Percentiles rank a stretch among this genome's conserved stretches.
Evolutionary conservation across 2,329 filamentous ascomycete species (phyloP).

Genomic region (Ceratocystis colombiana): DNA sequence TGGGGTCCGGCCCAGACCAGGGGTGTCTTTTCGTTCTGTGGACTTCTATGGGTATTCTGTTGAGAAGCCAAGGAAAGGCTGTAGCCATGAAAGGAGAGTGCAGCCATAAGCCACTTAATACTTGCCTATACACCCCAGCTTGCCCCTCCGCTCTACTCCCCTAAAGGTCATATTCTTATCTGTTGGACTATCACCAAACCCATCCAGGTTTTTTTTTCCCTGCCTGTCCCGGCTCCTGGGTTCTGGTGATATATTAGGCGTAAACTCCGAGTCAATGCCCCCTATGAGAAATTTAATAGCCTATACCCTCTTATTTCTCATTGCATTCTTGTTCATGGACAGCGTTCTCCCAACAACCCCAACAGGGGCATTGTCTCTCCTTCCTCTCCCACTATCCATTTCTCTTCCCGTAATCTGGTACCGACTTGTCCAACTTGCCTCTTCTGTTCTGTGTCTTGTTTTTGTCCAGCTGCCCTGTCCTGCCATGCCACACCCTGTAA

Average conservation of each 20-base stretch:
- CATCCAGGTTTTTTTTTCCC: background rate
- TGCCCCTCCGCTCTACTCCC: too few species aligned
- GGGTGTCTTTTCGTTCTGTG: background rate
- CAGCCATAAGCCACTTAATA: background rate
- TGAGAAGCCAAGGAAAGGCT: background rate
- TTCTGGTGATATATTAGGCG: background rate
- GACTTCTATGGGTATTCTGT: conserved; percentile 1
- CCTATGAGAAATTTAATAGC: background rate
- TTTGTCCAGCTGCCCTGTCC: background rate
- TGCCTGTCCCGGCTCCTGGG: background rate
- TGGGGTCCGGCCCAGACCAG: background rate
- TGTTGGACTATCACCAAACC: background rate
- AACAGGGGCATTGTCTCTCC: background rate
- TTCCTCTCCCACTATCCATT: background rate
- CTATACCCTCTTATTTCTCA: background rate
- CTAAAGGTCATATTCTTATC: too few species aligned
- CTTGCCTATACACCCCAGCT: background rate
- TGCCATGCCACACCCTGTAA: background rate
- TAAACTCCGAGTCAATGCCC: conserved; percentile 10
- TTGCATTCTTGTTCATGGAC: background rate
- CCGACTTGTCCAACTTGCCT: background rate
- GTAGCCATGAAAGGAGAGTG: background rate
- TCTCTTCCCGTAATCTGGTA: conserved; percentile 1
- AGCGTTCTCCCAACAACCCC: background rate
- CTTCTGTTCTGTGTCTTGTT: background rate